Conservation (phyloP, 1,139 yeast species). For the Ogataea hybrid region DNA sequence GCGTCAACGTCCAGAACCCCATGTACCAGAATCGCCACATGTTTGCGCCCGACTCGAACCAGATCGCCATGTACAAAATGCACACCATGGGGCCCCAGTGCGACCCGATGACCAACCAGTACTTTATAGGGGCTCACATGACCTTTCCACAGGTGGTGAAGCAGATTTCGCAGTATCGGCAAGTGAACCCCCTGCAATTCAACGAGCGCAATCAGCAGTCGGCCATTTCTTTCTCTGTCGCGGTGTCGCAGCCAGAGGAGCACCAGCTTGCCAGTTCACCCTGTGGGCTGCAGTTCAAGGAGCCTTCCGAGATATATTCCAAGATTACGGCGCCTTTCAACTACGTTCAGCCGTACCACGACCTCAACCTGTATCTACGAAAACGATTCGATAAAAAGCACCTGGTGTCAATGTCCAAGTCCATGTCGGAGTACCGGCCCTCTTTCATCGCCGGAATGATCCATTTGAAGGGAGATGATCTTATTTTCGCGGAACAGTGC, state of each 20-base stretch:
- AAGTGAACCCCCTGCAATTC: slow-evolving; percentile 42
- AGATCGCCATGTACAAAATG: slow-evolving; percentile 6
- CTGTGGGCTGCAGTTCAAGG: slow-evolving; percentile 46
- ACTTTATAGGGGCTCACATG: slow-evolving; percentile 49
- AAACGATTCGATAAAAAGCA: slow-evolving; percentile 61
- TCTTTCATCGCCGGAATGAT: slow-evolving; percentile 91
- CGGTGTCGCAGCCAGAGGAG: slow-evolving; percentile 43
- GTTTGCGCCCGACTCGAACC: slow-evolving; percentile 7
- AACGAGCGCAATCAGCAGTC: slow-evolving; percentile 42
- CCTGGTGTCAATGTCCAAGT: slow-evolving; percentile 78
- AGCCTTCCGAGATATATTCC: slow-evolving; percentile 80
- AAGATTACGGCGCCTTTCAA: slow-evolving; percentile 73
- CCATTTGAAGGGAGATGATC: slow-evolving; percentile 82
- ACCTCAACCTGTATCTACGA: slow-evolving; percentile 69
- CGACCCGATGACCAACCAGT: slow-evolving; percentile 57
- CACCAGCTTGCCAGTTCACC: slow-evolving; percentile 11
- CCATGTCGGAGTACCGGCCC: slow-evolving; percentile 89
- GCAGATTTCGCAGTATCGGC: slow-evolving; percentile 44
- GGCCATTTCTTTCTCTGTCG: slow-evolving; percentile 54
- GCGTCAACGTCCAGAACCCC: slow-evolving; percentile 25
- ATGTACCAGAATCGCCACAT: slow-evolving; percentile 17
- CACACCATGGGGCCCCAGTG: slow-evolving; percentile 33
- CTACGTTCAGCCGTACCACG: slow-evolving; percentile 89
- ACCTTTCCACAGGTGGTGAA: slow-evolving; percentile 57
- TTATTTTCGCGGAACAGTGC: slow-evolving; percentile 94